Evolutionary conservation across 129 eudicot genomes (phyloP).

Genomic region (Artemisia argyi): DNA sequence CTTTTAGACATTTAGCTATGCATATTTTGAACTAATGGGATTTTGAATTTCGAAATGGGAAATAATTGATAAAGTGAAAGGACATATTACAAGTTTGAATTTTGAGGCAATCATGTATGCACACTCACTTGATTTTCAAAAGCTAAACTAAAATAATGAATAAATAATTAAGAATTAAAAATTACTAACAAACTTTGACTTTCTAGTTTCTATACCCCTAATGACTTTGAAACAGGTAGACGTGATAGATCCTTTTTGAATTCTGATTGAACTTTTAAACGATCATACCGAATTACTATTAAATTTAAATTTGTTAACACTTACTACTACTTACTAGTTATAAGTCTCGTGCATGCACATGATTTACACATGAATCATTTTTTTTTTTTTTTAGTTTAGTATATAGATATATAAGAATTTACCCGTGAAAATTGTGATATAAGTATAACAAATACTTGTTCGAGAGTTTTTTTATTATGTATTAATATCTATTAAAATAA

Average conservation of each 20-base stretch:
- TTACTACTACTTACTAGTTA: no score
- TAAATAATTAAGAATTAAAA: background rate
- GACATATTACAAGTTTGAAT: slow-evolving; percentile 18
- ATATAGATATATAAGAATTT: no score
- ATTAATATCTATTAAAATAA: no score
- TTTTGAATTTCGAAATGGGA: slow-evolving; percentile 21
- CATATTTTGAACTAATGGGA: background rate
- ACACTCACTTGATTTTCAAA: slow-evolving; percentile 26
- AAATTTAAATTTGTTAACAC: no score
- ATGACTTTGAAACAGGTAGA: slow-evolving; percentile 28
- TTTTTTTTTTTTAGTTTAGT: no score
- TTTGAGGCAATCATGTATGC: slow-evolving; percentile 28
- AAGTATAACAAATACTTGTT: no score
- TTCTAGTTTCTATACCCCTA: slow-evolving; percentile 18
- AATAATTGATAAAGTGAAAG: slow-evolving; percentile 19
- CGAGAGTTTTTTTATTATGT: no score
- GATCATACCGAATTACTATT: background rate
- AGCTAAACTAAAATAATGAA: slow-evolving; percentile 6
- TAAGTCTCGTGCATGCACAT: no score
- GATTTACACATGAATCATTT: no score
- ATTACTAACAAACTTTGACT: slow-evolving; percentile 14
- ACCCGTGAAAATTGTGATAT: no score
- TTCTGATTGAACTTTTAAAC: background rate
- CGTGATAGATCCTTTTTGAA: slow-evolving; percentile 28
- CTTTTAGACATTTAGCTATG: no score